phyloP scores from a whole-genome alignment of 345 rosid species.

The Erucastrum elatum region DNA sequence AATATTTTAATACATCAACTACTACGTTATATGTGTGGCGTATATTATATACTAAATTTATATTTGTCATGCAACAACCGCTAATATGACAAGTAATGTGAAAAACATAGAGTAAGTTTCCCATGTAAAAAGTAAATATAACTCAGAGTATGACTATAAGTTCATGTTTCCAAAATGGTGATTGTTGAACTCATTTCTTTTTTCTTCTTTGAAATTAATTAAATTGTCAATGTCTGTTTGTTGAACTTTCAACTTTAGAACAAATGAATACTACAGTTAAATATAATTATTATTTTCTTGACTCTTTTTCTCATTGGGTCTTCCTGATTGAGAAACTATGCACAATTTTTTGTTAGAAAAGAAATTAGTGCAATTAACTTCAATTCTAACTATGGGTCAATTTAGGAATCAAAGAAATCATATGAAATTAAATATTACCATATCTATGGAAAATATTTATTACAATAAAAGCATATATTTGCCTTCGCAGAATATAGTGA shows the following conservation, averaged over 20 bases:
- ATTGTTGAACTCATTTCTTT: not conserved
- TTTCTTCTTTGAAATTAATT: not conserved
- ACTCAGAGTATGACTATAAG: not conserved
- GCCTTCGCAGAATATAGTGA: too few relatives aligned
- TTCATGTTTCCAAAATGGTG: slow-evolving; percentile 3
- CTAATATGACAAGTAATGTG: slow-evolving; percentile 15
- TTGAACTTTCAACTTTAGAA: slow-evolving; percentile 7
- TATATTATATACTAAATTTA: slow-evolving; percentile 21
- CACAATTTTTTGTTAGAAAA: not conserved
- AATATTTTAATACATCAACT: slow-evolving; percentile 7
- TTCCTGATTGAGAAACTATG: not conserved
- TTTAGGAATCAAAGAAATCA: not conserved
- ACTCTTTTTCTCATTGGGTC: too few relatives aligned
- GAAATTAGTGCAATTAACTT: not conserved
- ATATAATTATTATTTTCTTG: not conserved
- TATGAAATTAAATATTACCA: not conserved
- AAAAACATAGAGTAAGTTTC: not conserved
- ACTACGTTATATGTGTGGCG: slow-evolving; percentile 16
- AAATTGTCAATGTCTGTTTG: slow-evolving; percentile 9
- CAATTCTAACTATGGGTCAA: not conserved
- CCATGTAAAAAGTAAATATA: slow-evolving; percentile 10
- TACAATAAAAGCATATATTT: too few relatives aligned
- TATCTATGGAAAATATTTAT: too few relatives aligned
- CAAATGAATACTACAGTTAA: not conserved
- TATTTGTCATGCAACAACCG: slow-evolving; percentile 34